Percentiles rank a stretch among this genome's conserved stretches.
Conservation (phyloP, 2,329 filamentous ascomycete genomes). For the Colletotrichum melonis region DNA sequence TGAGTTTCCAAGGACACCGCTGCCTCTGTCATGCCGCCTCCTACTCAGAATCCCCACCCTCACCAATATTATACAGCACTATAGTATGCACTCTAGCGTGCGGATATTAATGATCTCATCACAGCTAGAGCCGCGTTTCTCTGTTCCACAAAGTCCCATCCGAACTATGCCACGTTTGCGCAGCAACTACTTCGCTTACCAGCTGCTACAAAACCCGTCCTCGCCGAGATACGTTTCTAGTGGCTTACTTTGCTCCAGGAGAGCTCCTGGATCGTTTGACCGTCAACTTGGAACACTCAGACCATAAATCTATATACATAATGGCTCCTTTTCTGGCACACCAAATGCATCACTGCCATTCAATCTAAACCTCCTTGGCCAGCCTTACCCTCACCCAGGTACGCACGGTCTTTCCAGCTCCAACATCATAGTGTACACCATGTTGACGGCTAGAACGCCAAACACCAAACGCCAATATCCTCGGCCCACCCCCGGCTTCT, state of each 20-base stretch:
- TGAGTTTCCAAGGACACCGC: no score
- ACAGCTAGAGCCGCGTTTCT: not conserved
- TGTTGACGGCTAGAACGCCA: not conserved
- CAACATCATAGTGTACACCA: not conserved
- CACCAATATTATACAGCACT: not conserved
- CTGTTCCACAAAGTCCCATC: not conserved
- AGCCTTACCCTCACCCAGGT: not conserved
- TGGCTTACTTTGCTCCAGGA: not conserved
- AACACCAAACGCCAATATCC: not conserved
- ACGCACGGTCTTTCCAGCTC: not conserved
- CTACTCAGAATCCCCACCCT: not conserved
- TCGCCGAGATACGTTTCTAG: not conserved
- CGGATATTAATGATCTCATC: not conserved
- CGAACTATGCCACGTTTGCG: not conserved
- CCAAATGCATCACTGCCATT: constrained; percentile 8
- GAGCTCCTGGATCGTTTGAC: not conserved
- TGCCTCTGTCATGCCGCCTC: not conserved
- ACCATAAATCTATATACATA: not conserved
- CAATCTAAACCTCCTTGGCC: not conserved
- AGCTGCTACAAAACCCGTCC: not conserved
- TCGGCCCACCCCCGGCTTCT: not conserved
- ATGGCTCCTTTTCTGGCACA: not conserved
- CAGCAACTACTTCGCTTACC: not conserved
- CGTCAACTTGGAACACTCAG: not conserved
- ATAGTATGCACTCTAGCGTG: not conserved